Conservation (phyloP, 331 rosid genomes). For the Ulmus americana region DNA sequence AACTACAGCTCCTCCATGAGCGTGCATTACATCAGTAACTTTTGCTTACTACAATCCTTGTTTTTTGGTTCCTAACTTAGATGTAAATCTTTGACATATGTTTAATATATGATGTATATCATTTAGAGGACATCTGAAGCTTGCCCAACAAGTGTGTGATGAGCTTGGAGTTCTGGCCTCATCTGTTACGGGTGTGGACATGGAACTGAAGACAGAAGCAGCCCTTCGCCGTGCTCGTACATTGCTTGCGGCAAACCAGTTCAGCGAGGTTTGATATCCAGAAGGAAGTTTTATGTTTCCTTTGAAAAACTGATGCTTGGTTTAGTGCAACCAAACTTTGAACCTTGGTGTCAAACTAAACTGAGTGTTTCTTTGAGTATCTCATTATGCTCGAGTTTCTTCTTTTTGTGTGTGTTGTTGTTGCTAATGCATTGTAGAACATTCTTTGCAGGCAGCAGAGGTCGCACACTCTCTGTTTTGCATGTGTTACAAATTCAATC, state of each 20-base stretch:
- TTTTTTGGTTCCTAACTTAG: background rate
- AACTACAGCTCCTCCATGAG: constrained; percentile 90
- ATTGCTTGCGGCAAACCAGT: constrained; percentile 84
- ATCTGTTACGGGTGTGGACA: constrained; percentile 78
- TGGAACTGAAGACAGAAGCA: constrained; percentile 92
- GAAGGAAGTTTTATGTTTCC: background rate
- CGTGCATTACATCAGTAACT: constrained; percentile 73
- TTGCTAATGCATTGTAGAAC: constrained; percentile 1
- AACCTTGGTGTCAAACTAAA: background rate
- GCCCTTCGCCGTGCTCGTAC: constrained; percentile 87
- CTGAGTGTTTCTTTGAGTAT: background rate
- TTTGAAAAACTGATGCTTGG: background rate
- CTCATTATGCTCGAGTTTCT: background rate
- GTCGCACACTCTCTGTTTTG: constrained; percentile 94
- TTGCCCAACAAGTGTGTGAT: constrained; percentile 84
- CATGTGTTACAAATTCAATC: constrained; percentile 86
- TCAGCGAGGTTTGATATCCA: constrained; percentile 61
- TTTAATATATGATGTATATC: background rate
- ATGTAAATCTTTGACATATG: background rate
- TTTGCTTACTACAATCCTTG: background rate
- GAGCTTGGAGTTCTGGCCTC: constrained; percentile 93
- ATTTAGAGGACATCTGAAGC: constrained; percentile 71
- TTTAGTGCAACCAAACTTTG: background rate
- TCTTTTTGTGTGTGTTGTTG: background rate
- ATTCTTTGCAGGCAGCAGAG: constrained; percentile 63